Evolutionary conservation across 2,329 filamentous ascomycete species (phyloP).

Genomic region (Cladosporium colombiae): DNA sequence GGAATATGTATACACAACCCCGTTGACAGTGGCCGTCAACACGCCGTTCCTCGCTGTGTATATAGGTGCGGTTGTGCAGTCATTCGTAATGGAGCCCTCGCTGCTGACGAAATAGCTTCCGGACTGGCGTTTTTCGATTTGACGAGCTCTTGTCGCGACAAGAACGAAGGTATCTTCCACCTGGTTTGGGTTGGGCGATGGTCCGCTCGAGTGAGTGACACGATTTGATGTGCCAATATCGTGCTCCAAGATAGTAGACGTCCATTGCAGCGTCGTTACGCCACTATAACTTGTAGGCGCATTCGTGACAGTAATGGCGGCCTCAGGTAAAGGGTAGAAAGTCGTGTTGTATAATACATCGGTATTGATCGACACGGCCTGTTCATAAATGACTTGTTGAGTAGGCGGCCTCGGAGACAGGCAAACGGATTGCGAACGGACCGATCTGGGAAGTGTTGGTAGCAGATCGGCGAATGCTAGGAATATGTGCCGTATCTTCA

Average conservation of each 20-base stretch:
- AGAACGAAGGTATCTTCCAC: conserved; percentile 25
- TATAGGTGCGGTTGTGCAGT: conserved; percentile 33
- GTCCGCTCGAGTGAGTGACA: not conserved
- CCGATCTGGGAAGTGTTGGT: not conserved
- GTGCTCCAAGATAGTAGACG: conserved; percentile 12
- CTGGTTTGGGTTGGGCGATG: conserved; percentile 20
- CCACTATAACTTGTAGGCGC: conserved; percentile 33
- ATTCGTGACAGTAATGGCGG: conserved; percentile 32
- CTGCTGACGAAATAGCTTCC: conserved; percentile 30
- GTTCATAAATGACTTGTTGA: conserved; percentile 28
- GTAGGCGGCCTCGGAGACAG: not conserved
- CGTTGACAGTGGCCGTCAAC: conserved; percentile 31
- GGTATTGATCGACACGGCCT: conserved; percentile 32
- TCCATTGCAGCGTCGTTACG: conserved; percentile 34
- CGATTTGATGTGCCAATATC: not conserved
- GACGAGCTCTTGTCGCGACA: conserved; percentile 16
- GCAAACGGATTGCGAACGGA: conserved; percentile 6
- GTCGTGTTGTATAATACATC: conserved; percentile 34
- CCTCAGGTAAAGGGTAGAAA: conserved; percentile 30
- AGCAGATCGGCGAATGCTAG: not conserved
- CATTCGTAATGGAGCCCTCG: conserved; percentile 34
- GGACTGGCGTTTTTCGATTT: conserved; percentile 26
- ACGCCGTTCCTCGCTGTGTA: conserved; percentile 32
- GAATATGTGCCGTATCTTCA: not conserved
- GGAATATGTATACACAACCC: conserved; percentile 33